Conservation (phyloP, 208 protist species). For the Leishmania lainsoni region DNA sequence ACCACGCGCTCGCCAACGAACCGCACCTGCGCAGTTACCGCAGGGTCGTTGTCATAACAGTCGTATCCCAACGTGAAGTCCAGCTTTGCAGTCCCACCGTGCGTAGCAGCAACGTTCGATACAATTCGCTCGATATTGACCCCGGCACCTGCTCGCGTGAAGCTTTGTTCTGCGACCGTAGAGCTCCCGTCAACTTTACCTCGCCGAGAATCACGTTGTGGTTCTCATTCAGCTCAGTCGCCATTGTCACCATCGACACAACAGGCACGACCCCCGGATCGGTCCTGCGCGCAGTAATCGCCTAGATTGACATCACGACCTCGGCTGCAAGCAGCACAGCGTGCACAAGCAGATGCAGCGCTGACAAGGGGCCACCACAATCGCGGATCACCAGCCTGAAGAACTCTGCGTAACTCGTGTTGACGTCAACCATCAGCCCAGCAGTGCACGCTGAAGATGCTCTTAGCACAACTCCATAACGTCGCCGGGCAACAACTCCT, state of each 20-base stretch:
- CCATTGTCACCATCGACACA: constrained; percentile 56
- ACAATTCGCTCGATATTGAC: constrained; percentile 49
- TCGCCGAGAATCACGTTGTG: constrained; percentile 72
- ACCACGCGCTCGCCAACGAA: constrained; percentile 37
- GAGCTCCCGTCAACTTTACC: constrained; percentile 55
- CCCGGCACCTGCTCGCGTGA: constrained; percentile 42
- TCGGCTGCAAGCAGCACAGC: constrained; percentile 67
- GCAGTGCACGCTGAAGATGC: constrained; percentile 55
- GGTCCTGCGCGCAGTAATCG: constrained; percentile 60
- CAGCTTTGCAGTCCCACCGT: constrained; percentile 42
- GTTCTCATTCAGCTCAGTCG: constrained; percentile 49
- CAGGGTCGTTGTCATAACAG: constrained; percentile 63
- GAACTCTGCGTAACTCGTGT: constrained; percentile 40
- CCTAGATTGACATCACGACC: constrained; percentile 56
- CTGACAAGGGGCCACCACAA: constrained; percentile 58
- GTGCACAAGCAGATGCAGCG: constrained; percentile 58
- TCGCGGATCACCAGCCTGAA: constrained; percentile 61
- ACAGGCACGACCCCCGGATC: constrained; percentile 45
- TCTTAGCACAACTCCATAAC: constrained; percentile 61
- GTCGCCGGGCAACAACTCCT: constrained; percentile 65
- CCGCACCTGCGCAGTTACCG: constrained; percentile 44
- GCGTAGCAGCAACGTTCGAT: constrained; percentile 41
- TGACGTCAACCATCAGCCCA: constrained; percentile 29
- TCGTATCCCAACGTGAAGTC: constrained; percentile 57
- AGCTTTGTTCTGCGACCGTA: constrained; percentile 48